These are phyloP conservation scores for Hyaloscypha hepaticicola DNA, from an alignment of 495 filamentous ascomycete genomes.

Conservation along the genomic window DNA sequence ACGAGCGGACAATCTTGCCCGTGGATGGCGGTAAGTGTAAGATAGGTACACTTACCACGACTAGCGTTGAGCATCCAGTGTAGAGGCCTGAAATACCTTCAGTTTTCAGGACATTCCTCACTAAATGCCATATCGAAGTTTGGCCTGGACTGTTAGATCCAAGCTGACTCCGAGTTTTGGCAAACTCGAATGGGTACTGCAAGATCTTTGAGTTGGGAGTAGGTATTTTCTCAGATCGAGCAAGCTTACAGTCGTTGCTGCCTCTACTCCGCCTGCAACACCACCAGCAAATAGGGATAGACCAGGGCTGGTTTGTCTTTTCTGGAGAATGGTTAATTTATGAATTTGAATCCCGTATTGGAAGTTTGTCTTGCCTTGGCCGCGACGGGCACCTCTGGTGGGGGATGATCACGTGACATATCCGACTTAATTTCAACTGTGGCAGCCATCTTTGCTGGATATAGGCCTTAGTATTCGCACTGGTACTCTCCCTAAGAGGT, in stretches of 20 bases:
- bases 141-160: neutral
- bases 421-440: too few species aligned
- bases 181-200: constrained; percentile 23
- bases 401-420: too few species aligned
- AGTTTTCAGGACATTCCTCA: neutral
- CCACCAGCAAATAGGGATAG: constrained; percentile 10
- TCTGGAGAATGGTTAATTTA: too few species aligned
- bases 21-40: neutral
- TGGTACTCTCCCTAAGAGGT: too few species aligned
- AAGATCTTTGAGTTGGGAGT: neutral
- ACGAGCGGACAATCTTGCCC: neutral
- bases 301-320: too few species aligned
- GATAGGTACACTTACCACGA: neutral
- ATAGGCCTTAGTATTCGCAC: too few species aligned
- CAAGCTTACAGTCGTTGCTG: constrained; percentile 7
- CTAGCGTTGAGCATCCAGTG: constrained; percentile 17
- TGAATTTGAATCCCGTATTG: too few species aligned
- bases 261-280: constrained; percentile 18
- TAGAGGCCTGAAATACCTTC: constrained; percentile 7
- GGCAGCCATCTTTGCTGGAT: too few species aligned
- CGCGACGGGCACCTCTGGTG: too few species aligned
- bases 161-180: constrained; percentile 16
- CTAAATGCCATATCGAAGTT: neutral
- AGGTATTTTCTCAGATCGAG: constrained; percentile 1
- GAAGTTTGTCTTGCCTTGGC: too few species aligned